Evolutionary conservation across 2,329 filamentous ascomycete species (phyloP).

Genomic region (Phialophora chinensis): DNA sequence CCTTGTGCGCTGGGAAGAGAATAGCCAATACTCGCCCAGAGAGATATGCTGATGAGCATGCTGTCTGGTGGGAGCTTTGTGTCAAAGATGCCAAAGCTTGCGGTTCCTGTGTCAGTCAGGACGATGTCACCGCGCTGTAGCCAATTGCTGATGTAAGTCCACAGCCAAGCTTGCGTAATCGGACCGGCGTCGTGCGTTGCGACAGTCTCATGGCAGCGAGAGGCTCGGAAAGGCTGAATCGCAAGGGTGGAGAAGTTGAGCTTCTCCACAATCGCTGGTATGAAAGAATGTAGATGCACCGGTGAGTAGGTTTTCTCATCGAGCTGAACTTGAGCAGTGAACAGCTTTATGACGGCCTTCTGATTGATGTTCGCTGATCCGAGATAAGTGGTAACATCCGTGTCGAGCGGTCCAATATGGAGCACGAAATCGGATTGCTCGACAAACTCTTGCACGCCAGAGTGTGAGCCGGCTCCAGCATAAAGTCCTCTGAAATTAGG

Average conservation of each 20-base stretch:
- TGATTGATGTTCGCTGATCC: constrained; percentile 80
- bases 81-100: constrained; percentile 87
- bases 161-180: constrained; percentile 65
- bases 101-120: constrained; percentile 84
- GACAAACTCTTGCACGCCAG: constrained; percentile 59
- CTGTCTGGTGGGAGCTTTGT: constrained; percentile 74
- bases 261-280: not conserved
- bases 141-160: constrained; percentile 78
- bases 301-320: not conserved
- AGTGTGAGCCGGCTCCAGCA: constrained; percentile 76
- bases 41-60: constrained; percentile 76
- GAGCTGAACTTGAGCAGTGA: not conserved
- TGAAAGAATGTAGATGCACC: not conserved
- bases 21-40: constrained; percentile 72
- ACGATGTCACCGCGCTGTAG: constrained; percentile 75
- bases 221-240: not conserved
- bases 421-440: constrained; percentile 50
- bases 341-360: constrained; percentile 68
- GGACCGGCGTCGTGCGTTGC: constrained; percentile 40
- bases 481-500: constrained; percentile 84
- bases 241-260: constrained; percentile 3
- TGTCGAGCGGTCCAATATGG: constrained; percentile 51
- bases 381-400: constrained; percentile 63
- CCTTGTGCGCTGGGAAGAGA: constrained; percentile 67
- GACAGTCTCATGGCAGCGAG: not conserved